Conservation (phyloP, 805 yeast species). For the Metschnikowia lachancei region DNA sequence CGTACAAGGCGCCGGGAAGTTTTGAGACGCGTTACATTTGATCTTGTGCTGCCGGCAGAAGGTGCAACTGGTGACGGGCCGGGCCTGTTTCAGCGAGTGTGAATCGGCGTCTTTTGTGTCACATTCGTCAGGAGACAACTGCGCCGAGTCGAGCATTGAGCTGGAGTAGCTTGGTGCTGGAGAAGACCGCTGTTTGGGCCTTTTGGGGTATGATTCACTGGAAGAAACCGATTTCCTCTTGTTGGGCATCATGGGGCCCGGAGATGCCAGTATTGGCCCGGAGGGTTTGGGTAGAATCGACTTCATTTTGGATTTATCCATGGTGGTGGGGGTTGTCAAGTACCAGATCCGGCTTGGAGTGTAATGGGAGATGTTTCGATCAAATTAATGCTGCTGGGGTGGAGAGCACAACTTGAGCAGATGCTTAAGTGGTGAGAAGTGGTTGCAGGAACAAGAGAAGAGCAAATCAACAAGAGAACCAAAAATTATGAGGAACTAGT, state of each 20-base stretch:
- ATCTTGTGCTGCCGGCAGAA: slow-evolving; percentile 94
- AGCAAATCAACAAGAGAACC: no score
- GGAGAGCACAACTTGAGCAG: no score
- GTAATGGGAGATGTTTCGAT: no score
- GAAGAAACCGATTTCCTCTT: slow-evolving; percentile 20
- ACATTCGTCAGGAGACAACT: slow-evolving; percentile 4
- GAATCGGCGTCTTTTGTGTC: slow-evolving; percentile 2
- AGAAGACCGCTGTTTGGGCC: slow-evolving; percentile 11
- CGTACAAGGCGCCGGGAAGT: slow-evolving; percentile 77
- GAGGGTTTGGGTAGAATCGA: slow-evolving; percentile 44
- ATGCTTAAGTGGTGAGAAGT: no score
- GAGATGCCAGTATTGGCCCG: slow-evolving; percentile 17
- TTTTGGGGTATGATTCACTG: slow-evolving; percentile 14
- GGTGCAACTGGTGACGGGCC: slow-evolving; percentile 91
- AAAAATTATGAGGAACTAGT: no score
- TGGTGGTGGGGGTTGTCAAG: slow-evolving; percentile 3
- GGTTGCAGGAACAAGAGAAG: no score
- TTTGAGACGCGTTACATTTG: slow-evolving; percentile 85
- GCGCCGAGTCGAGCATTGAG: slow-evolving; percentile 6
- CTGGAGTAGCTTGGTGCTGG: slow-evolving; percentile 9
- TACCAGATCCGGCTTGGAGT: no score
- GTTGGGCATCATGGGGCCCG: slow-evolving; percentile 9
- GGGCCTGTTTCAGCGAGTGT: slow-evolving; percentile 29
- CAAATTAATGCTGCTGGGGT: no score
- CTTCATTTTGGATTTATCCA: slow-evolving; percentile 42